Evolutionary conservation across 2,329 filamentous ascomycete species (phyloP), one percentile per base, ranked within the genome.

Genomic region (Verticillium longisporum): DNA sequence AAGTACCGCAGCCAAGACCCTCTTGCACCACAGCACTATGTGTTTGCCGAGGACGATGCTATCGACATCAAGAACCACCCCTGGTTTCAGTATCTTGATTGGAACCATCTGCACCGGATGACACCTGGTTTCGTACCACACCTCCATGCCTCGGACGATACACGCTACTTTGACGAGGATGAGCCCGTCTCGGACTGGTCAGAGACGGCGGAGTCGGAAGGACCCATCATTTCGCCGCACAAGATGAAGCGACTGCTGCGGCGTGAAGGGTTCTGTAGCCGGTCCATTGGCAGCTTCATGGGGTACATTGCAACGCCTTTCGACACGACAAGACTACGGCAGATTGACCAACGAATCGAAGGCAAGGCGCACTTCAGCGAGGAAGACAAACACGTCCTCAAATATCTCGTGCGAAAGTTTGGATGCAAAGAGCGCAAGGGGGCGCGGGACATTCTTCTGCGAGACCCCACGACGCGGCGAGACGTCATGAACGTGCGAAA

Each of bases 101-200:
- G 92, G 95, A 85, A 89, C 14, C 83, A 83, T 0, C 74, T 97
- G 15, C 89, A 95, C 68, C 75, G 83, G 37, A 82, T 85, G 60
- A 78, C 78, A 10, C 93, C 94, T 0, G 93, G 93, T 0, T 94
- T 96, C 68, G 78, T 96, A 1, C 94, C 94, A 0, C 82, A 86
- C 10, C 87, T 97, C 31, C 79, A 80, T 45, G 78, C 80, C 34
- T 78, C 81, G 65, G 88, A 90, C 58, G 90, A 93, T 70, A 95
- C 92, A 1, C 91, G 89, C 68, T 98, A 97, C 71, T 98, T 98
- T 70, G 91, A 97, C 62, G 88, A 92, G 57, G 90, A 92, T 65
- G 86, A 90, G 50, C 80, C 88, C 33, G 85, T 94, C 58, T 86
- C 83, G 37, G 87, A 89, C 67, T 79, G 81, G 79, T 79, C 83